phyloP scores from a whole-genome alignment of 1,139 yeast genomes.

The Zygoascus sp. region DNA sequence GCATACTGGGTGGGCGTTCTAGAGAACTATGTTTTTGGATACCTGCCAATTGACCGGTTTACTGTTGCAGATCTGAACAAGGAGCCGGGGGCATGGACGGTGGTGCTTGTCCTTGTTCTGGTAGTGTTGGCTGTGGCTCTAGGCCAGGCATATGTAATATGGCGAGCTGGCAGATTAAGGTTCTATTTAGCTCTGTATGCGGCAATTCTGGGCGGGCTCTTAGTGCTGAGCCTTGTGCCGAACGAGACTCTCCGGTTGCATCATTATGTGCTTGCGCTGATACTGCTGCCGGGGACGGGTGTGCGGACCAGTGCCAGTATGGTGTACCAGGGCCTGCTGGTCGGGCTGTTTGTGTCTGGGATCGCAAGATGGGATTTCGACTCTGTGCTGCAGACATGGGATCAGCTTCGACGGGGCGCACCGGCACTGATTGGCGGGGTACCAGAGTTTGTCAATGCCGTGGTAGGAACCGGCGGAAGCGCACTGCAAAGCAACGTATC shows the following conservation, averaged over 20 bases:
- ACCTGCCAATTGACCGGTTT: conserved; percentile 81
- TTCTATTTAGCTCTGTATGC: conserved; percentile 53
- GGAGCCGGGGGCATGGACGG: conserved; percentile 72
- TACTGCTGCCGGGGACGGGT: conserved; percentile 76
- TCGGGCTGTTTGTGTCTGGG: conserved; percentile 81
- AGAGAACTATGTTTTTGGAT: conserved; percentile 82
- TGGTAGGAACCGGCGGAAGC: conserved; percentile 1
- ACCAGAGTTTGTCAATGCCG: conserved; percentile 45
- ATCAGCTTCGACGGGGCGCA: conserved; percentile 66
- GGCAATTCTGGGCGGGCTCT: conserved; percentile 44
- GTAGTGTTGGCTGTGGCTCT: conserved; percentile 50
- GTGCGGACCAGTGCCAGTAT: conserved; percentile 60
- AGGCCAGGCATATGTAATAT: conserved; percentile 71
- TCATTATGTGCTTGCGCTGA: conserved; percentile 79
- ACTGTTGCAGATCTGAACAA: conserved; percentile 63
- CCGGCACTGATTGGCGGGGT: conserved; percentile 52
- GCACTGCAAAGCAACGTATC: conserved; percentile 6
- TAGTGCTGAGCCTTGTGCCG: conserved; percentile 51
- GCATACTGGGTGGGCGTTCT: conserved; percentile 80
- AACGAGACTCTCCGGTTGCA: conserved; percentile 77
- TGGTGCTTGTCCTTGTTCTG: conserved; percentile 50
- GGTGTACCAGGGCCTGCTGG: conserved; percentile 74
- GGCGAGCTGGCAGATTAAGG: conserved; percentile 73
- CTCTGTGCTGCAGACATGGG: conserved; percentile 74
- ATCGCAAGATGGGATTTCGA: conserved; percentile 93